Conservation (phyloP, 1,139 yeast species). For the Debaryomycetaceae sp. region DNA sequence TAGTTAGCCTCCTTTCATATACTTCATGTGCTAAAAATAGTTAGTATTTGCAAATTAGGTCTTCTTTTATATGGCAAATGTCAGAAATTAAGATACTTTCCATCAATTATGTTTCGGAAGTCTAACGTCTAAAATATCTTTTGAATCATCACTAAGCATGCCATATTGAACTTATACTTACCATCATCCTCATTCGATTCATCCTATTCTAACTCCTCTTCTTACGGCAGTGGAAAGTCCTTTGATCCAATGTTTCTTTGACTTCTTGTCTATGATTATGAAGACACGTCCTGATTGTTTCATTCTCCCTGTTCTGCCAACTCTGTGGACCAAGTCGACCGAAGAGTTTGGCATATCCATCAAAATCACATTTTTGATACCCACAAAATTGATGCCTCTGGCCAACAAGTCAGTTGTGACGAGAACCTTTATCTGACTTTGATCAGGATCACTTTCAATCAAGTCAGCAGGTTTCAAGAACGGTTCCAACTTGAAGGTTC, state of each 20-base stretch:
- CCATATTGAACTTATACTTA: not conserved
- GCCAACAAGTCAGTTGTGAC: conserved; percentile 91
- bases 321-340: conserved; percentile 83
- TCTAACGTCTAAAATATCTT: conserved; percentile 26
- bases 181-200: conserved; percentile 4
- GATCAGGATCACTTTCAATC: conserved; percentile 25
- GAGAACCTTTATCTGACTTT: conserved; percentile 51
- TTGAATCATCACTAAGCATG: conserved; percentile 15
- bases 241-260: conserved; percentile 74
- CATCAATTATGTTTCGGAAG: conserved; percentile 17
- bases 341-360: conserved; percentile 85
- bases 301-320: conserved; percentile 94
- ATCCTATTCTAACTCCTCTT: conserved; percentile 45
- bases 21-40: not conserved
- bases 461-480: conserved; percentile 59
- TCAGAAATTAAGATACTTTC: conserved; percentile 24
- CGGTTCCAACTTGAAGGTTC: conserved; percentile 53
- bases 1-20: not conserved
- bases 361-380: conserved; percentile 75
- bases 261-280: conserved; percentile 63
- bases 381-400: conserved; percentile 83
- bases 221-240: conserved; percentile 74
- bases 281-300: conserved; percentile 86
- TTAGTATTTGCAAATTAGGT: not conserved
- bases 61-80: not conserved